A percentile compares a stretch with the other conserved stretches of the same genome.
These are phyloP conservation scores for Capronia coronata DNA, from an alignment of 2,329 filamentous ascomycete species.

Conservation along the genomic window DNA sequence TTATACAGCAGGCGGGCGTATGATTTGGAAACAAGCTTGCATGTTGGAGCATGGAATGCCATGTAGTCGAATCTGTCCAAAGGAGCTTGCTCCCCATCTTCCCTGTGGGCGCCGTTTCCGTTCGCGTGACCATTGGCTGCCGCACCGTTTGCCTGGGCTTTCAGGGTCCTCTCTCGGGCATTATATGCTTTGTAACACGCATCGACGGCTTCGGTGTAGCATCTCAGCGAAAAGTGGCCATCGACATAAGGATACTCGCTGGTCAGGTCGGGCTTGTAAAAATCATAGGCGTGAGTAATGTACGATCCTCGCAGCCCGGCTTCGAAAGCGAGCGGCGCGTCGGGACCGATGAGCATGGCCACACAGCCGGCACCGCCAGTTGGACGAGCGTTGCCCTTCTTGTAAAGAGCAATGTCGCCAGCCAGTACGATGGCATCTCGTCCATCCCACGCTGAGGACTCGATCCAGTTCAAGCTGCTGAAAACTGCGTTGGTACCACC, in stretches of 20 bases:
- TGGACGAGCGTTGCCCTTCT: conserved; percentile 73
- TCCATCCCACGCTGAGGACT: conserved; percentile 81
- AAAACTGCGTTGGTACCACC: conserved; percentile 78
- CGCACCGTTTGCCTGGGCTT: conserved; percentile 36
- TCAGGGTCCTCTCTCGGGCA: conserved; percentile 61
- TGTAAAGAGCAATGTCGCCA: conserved; percentile 78
- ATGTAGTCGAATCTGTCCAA: conserved; percentile 80
- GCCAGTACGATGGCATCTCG: conserved; percentile 72
- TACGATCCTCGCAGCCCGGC: conserved; percentile 72
- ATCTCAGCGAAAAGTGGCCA: conserved; percentile 73
- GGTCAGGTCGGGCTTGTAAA: conserved; percentile 83
- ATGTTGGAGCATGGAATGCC: conserved; percentile 75
- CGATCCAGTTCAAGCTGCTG: conserved; percentile 78
- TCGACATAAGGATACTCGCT: conserved; percentile 84
- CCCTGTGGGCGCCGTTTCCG: conserved; percentile 42
- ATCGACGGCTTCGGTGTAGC: conserved; percentile 75
- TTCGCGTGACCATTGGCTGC: conserved; percentile 35
- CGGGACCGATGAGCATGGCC: conserved; percentile 69
- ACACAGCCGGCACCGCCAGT: conserved; percentile 75
- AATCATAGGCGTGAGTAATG: conserved; percentile 80
- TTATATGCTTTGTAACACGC: conserved; percentile 74
- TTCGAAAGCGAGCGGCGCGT: conserved; percentile 70
- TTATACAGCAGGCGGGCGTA: conserved; percentile 80
- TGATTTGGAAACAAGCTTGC: conserved; percentile 81
- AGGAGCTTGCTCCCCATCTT: conserved; percentile 50